These are phyloP conservation scores for Podila epigama DNA, from an alignment of 192 early-diverging fungal species.

Conservation along the genomic window DNA sequence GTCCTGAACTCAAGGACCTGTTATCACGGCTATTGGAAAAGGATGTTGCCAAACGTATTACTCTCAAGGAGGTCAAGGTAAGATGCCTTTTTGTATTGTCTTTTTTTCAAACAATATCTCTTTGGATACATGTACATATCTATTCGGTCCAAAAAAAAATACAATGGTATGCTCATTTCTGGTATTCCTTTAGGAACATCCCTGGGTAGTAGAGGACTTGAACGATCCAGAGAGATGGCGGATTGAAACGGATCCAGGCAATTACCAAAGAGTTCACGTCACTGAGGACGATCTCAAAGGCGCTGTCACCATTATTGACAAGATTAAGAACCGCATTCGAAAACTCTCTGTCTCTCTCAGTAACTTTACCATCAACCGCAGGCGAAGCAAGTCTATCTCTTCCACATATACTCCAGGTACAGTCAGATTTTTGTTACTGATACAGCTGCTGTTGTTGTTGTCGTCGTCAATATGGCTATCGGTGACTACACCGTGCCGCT, in stretches of 20 bases:
- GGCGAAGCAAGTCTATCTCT: conserved; percentile 36
- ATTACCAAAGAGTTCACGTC: conserved; percentile 74
- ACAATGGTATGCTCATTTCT: neutral
- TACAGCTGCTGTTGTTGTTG: too few species aligned
- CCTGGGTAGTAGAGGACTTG: conserved; percentile 86
- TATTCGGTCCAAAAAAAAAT: neutral
- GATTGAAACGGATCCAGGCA: conserved; percentile 76
- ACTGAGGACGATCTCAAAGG: conserved; percentile 82
- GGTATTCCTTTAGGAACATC: conserved; percentile 65
- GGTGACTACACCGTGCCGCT: too few species aligned
- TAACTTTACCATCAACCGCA: conserved; percentile 44
- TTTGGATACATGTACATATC: neutral
- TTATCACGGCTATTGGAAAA: conserved; percentile 82
- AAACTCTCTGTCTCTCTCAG: conserved; percentile 52
- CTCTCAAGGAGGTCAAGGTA: conserved; percentile 86
- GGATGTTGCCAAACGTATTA: conserved; percentile 84
- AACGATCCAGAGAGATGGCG: conserved; percentile 74
- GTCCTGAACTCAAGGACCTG: conserved; percentile 73
- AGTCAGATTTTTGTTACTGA: too few species aligned
- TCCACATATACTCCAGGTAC: conserved; percentile 37
- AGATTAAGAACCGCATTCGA: conserved; percentile 51
- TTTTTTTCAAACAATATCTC: neutral
- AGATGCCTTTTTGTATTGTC: neutral
- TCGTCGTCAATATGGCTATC: too few species aligned
- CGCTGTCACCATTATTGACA: conserved; percentile 71